These are phyloP conservation scores for Trypanosoma grayi DNA, from an alignment of 208 protist species.

Conservation along the genomic window DNA sequence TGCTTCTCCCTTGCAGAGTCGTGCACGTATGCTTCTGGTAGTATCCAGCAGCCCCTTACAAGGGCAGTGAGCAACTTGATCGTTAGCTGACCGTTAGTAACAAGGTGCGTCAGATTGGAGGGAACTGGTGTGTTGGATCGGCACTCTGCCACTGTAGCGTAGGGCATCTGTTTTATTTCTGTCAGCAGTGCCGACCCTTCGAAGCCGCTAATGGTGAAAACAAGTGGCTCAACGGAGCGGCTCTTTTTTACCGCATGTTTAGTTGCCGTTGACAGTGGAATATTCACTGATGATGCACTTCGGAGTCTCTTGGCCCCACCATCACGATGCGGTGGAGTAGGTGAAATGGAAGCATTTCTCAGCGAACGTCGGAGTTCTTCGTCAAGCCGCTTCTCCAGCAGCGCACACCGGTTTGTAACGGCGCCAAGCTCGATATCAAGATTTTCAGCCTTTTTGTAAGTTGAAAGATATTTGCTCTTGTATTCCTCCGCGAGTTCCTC, in stretches of 20 bases:
- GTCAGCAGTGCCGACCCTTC: slow-evolving; percentile 55
- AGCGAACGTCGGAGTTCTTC: slow-evolving; percentile 51
- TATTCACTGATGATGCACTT: slow-evolving; percentile 19
- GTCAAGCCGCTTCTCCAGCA: slow-evolving; percentile 70
- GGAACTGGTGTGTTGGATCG: slow-evolving; percentile 79
- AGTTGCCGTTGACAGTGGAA: slow-evolving; percentile 14
- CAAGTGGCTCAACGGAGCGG: slow-evolving; percentile 73
- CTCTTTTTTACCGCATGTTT: slow-evolving; percentile 10
- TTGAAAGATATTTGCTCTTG: slow-evolving; percentile 34
- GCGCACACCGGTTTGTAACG: slow-evolving; percentile 44
- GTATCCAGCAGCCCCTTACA: slow-evolving; percentile 85
- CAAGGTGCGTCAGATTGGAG: slow-evolving; percentile 81
- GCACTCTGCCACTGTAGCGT: slow-evolving; percentile 79
- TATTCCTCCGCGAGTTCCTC: slow-evolving; percentile 48
- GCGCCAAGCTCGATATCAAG: slow-evolving; percentile 68
- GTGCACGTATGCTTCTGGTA: slow-evolving; percentile 71
- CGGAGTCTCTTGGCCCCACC: slow-evolving; percentile 11
- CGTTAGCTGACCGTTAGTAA: slow-evolving; percentile 85
- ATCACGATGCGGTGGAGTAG: slow-evolving; percentile 11
- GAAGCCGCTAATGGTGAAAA: slow-evolving; percentile 87
- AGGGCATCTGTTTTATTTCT: slow-evolving; percentile 65
- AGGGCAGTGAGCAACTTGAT: slow-evolving; percentile 85
- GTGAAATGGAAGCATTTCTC: slow-evolving; percentile 30
- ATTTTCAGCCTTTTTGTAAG: slow-evolving; percentile 42
- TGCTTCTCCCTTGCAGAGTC: slow-evolving; percentile 45